Evolutionary conservation across 331 rosid species (phyloP).

Genomic region (Prunus yedoensis): DNA sequence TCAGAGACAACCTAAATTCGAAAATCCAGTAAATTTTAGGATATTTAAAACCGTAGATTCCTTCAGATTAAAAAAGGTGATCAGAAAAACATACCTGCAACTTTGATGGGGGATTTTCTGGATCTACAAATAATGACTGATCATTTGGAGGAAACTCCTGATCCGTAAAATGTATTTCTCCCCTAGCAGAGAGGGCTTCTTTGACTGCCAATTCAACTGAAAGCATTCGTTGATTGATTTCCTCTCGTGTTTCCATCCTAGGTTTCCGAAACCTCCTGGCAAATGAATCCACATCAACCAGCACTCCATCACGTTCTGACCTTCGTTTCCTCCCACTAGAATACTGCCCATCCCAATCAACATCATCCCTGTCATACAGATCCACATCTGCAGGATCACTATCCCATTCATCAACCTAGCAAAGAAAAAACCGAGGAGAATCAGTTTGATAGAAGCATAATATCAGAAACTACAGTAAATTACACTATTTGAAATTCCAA

Average conservation of each 20-base stretch:
- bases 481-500: neutral
- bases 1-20: constrained; percentile 72
- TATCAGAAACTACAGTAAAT: neutral
- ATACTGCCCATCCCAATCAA: constrained; percentile 99
- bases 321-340: constrained; percentile 98
- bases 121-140: constrained; percentile 78
- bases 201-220: constrained; percentile 96
- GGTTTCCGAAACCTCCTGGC: constrained; percentile 89
- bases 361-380: constrained; percentile 91
- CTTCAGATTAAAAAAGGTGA: neutral
- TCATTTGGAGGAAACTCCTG: constrained; percentile 97
- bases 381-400: constrained; percentile 98
- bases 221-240: constrained; percentile 87
- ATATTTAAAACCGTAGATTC: neutral
- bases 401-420: constrained; percentile 94
- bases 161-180: constrained; percentile 79
- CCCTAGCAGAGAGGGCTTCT: constrained; percentile 91
- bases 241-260: constrained; percentile 87
- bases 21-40: constrained; percentile 19
- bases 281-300: constrained; percentile 86
- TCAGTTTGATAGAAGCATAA: constrained; percentile 12
- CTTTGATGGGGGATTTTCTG: constrained; percentile 76
- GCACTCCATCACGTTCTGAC: constrained; percentile 84
- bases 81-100: constrained; percentile 53
- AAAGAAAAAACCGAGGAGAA: constrained; percentile 6